Conservation (phyloP, 192 early-diverging fungal genomes). For the Backusella luteola region DNA sequence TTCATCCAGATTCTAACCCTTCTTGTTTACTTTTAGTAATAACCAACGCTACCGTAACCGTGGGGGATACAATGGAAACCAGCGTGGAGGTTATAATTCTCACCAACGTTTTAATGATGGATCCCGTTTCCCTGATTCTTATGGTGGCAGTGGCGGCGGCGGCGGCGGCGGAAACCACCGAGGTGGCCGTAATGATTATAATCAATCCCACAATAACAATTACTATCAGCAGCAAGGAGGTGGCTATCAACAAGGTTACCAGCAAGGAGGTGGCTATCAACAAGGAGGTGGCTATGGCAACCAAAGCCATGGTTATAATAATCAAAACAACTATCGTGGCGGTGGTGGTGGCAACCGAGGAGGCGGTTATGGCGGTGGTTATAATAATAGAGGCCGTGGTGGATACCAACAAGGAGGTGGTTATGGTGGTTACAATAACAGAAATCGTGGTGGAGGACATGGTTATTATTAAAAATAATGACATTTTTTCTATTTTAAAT, state of each 20-base stretch:
- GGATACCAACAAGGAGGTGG: constrained; percentile 25
- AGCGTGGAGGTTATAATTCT: constrained; percentile 7
- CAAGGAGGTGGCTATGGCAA: constrained; percentile 27
- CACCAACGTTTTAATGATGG: constrained; percentile 24
- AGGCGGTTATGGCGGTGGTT: constrained; percentile 30
- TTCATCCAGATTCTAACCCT: neutral
- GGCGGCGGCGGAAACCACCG: constrained; percentile 4
- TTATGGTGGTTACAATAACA: constrained; percentile 14
- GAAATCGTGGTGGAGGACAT: neutral
- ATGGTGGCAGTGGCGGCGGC: neutral
- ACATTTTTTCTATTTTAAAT: too few species aligned
- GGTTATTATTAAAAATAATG: neutral
- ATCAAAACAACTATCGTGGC: constrained; percentile 11
- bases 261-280: neutral
- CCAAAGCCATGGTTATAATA: constrained; percentile 23
- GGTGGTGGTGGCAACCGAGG: constrained; percentile 28
- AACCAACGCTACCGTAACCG: constrained; percentile 29
- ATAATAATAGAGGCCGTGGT: constrained; percentile 27
- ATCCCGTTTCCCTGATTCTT: constrained; percentile 24
- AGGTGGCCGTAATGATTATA: neutral
- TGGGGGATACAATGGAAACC: constrained; percentile 16
- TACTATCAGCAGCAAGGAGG: constrained; percentile 20
- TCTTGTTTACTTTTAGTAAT: constrained; percentile 19
- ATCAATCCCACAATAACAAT: neutral
- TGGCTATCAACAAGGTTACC: constrained; percentile 6